phyloP scores from a whole-genome alignment of 805 yeast species.

The Saccharomycopsis sp. region DNA sequence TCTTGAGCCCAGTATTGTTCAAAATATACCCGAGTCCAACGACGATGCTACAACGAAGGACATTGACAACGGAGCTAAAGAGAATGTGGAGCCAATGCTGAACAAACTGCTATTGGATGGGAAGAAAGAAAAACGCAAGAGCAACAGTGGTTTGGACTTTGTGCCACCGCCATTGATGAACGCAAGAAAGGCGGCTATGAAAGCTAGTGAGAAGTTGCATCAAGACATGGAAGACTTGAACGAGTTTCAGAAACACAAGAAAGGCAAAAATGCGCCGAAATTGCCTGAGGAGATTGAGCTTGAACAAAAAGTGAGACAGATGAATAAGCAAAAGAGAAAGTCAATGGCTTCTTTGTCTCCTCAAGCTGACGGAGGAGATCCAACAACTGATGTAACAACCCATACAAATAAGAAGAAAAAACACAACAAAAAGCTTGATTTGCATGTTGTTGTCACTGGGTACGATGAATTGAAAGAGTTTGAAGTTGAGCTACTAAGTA shows the following conservation, averaged over 20 bases:
- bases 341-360: not conserved
- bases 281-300: slow-evolving; percentile 35
- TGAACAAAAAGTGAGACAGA: slow-evolving; percentile 16
- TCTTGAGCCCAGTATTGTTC: too few relatives aligned
- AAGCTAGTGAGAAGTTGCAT: slow-evolving; percentile 59
- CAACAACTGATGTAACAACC: not conserved
- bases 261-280: slow-evolving; percentile 30
- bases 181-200: slow-evolving; percentile 52
- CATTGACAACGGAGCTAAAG: too few relatives aligned
- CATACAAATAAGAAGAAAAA: slow-evolving; percentile 17
- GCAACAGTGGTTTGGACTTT: too few relatives aligned
- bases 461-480: slow-evolving; percentile 42
- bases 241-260: slow-evolving; percentile 47
- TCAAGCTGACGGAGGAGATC: not conserved
- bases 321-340: not conserved
- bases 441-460: slow-evolving; percentile 55
- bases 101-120: too few relatives aligned
- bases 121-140: too few relatives aligned
- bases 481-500: slow-evolving; percentile 36
- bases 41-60: too few relatives aligned
- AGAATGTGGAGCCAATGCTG: too few relatives aligned
- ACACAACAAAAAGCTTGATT: slow-evolving; percentile 27
- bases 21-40: too few relatives aligned
- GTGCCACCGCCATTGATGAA: slow-evolving; percentile 17
- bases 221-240: slow-evolving; percentile 61